A percentile compares a stretch with the other conserved stretches of the same genome.
Evolutionary conservation across 768 basidiomycete genomes (phyloP).

Genomic region (Phaeolepiota aurea): DNA sequence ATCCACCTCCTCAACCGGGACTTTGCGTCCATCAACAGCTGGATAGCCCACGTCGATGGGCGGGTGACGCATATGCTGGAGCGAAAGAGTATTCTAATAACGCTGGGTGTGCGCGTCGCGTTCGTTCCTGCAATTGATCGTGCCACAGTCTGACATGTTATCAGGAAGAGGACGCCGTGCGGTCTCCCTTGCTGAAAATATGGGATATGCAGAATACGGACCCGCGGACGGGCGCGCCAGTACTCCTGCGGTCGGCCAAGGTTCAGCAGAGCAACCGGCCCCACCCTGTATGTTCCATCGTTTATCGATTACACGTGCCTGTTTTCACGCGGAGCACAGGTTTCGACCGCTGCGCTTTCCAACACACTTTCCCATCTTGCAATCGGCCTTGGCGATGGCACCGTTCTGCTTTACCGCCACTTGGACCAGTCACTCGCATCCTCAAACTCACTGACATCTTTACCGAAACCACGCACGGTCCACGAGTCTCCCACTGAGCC

Average conservation of each 20-base stretch:
- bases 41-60: constrained; percentile 75
- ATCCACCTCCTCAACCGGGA: constrained; percentile 69
- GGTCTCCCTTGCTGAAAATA: constrained; percentile 70
- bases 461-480: constrained; percentile 82
- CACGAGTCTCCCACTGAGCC: constrained; percentile 85
- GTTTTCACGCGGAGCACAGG: constrained; percentile 26
- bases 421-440: constrained; percentile 83
- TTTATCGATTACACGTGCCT: background rate
- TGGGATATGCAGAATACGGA: constrained; percentile 79
- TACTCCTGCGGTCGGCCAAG: constrained; percentile 66
- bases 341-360: constrained; percentile 76
- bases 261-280: constrained; percentile 70
- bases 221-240: constrained; percentile 53
- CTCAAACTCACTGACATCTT: constrained; percentile 53
- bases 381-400: constrained; percentile 91
- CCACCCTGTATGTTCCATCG: constrained; percentile 65
- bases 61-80: constrained; percentile 86
- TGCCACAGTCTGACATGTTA: background rate
- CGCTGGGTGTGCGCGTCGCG: constrained; percentile 62
- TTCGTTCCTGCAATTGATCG: constrained; percentile 9
- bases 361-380: constrained; percentile 75
- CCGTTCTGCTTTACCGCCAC: constrained; percentile 85
- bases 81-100: constrained; percentile 72
- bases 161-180: constrained; percentile 69
- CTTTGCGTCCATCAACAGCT: constrained; percentile 63